These are phyloP conservation scores for Torulaspora delbrueckii DNA, from an alignment of 805 yeast genomes.

Conservation along the genomic window DNA sequence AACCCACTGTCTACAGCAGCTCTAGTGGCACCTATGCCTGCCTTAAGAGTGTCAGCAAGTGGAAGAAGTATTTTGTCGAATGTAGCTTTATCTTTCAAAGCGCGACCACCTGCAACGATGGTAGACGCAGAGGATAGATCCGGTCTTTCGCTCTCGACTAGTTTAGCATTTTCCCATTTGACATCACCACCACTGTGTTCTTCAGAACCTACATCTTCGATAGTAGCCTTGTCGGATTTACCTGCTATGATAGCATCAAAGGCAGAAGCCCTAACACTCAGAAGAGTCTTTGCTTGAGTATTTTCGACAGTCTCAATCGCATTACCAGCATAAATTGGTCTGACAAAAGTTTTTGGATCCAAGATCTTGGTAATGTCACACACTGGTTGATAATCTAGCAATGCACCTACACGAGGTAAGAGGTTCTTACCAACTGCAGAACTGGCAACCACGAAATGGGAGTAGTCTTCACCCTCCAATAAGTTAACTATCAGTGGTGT, in stretches of 20 bases:
- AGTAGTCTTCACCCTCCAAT: constrained; percentile 33
- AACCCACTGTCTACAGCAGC: constrained; percentile 97
- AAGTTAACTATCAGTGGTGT: constrained; percentile 57
- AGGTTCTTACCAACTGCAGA: constrained; percentile 85
- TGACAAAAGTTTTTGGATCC: constrained; percentile 65
- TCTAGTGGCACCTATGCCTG: constrained; percentile 96
- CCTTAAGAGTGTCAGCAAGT: constrained; percentile 74
- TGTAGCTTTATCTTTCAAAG: constrained; percentile 82
- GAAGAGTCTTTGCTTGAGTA: constrained; percentile 56
- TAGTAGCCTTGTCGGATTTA: constrained; percentile 35
- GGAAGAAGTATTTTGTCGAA: constrained; percentile 77
- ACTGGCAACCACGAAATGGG: constrained; percentile 75
- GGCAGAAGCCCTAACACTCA: constrained; percentile 83
- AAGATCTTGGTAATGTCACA: constrained; percentile 73
- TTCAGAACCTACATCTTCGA: constrained; percentile 45
- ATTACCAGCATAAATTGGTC: constrained; percentile 97
- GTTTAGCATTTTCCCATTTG: constrained; percentile 70
- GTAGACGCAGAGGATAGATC: constrained; percentile 78
- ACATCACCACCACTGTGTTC: constrained; percentile 33
- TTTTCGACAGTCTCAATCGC: constrained; percentile 78
- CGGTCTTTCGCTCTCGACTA: constrained; percentile 75
- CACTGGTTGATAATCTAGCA: constrained; percentile 81
- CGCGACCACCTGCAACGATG: constrained; percentile 93
- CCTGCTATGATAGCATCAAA: constrained; percentile 49
- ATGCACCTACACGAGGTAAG: constrained; percentile 81